These are phyloP conservation scores for Talaromyces sp. DNA, from an alignment of 2,329 filamentous ascomycete genomes.

Conservation along the genomic window DNA sequence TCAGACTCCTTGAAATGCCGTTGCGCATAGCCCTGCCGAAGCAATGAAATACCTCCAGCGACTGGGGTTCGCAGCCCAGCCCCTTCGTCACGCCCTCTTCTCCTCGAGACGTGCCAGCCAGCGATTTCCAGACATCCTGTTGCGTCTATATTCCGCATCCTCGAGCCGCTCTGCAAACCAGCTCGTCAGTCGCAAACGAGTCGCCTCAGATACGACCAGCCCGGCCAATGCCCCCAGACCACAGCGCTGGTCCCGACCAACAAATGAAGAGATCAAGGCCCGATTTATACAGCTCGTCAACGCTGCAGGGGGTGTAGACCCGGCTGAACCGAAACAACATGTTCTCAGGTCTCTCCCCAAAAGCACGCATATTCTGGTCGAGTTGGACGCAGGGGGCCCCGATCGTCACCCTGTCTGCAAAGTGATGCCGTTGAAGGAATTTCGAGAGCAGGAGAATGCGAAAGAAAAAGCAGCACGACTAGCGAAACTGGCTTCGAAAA, in stretches of 20 bases:
- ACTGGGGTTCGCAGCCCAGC: conserved; percentile 1
- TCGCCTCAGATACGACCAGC: not conserved
- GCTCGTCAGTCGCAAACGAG: not conserved
- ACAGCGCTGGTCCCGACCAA: conserved; percentile 8
- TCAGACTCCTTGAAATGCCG: not conserved
- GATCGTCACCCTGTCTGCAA: conserved; percentile 60
- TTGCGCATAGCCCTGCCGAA: not conserved
- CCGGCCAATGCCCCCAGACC: conserved; percentile 5
- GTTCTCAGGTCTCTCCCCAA: conserved; percentile 44
- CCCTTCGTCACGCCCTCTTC: conserved; percentile 6
- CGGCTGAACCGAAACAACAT: conserved; percentile 21
- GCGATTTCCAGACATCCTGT: not conserved
- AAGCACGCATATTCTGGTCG: conserved; percentile 46
- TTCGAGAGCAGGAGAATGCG: conserved; percentile 41
- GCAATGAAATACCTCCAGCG: conserved; percentile 2
- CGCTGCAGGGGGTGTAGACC: conserved; percentile 25
- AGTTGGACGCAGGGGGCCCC: conserved; percentile 35
- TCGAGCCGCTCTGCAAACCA: not conserved
- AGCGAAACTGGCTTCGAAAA: conserved; percentile 34
- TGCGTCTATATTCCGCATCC: not conserved
- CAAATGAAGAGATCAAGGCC: conserved; percentile 29
- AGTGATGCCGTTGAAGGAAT: conserved; percentile 56
- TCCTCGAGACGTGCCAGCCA: not conserved
- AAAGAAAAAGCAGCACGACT: conserved; percentile 34
- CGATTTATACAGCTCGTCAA: conserved; percentile 29